Evolutionary conservation across 768 basidiomycete species (phyloP).

Genomic region (Clitopilus passeckerianus): DNA sequence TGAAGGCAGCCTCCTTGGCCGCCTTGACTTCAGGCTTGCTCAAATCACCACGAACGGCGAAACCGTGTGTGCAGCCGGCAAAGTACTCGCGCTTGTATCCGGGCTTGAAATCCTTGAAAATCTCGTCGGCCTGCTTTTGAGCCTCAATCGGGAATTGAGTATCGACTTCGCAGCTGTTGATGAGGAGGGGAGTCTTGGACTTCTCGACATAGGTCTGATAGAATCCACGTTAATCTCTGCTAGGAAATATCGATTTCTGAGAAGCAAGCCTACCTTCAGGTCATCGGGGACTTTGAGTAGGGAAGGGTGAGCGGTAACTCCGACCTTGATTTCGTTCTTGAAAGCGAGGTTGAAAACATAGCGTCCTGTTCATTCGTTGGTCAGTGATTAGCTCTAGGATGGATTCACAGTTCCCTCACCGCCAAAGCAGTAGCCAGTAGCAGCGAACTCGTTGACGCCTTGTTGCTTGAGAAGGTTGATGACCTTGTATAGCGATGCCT

Average conservation of each 20-base stretch:
- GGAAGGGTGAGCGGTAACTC: conserved; percentile 27
- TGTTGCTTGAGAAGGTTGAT: conserved; percentile 26
- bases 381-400: background rate
- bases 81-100: conserved; percentile 43
- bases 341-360: conserved; percentile 26
- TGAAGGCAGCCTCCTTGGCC: conserved; percentile 53
- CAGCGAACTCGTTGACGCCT: conserved; percentile 27
- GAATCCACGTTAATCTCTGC: background rate
- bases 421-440: conserved; percentile 32
- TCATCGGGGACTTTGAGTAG: conserved; percentile 28
- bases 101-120: conserved; percentile 42
- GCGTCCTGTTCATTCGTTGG: conserved; percentile 10
- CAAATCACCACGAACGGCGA: conserved; percentile 37
- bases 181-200: conserved; percentile 54
- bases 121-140: conserved; percentile 39
- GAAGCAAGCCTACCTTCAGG: conserved; percentile 13
- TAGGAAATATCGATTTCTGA: background rate
- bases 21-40: conserved; percentile 38
- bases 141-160: conserved; percentile 41
- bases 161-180: conserved; percentile 61
- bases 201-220: conserved; percentile 37
- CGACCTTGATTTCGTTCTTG: conserved; percentile 22
- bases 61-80: conserved; percentile 30
- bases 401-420: conserved; percentile 4
- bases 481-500: conserved; percentile 24